A percentile compares a stretch with the other conserved stretches of the same genome.
Conservation (phyloP, 768 basidiomycete species). For the Termitomyces sp. region DNA sequence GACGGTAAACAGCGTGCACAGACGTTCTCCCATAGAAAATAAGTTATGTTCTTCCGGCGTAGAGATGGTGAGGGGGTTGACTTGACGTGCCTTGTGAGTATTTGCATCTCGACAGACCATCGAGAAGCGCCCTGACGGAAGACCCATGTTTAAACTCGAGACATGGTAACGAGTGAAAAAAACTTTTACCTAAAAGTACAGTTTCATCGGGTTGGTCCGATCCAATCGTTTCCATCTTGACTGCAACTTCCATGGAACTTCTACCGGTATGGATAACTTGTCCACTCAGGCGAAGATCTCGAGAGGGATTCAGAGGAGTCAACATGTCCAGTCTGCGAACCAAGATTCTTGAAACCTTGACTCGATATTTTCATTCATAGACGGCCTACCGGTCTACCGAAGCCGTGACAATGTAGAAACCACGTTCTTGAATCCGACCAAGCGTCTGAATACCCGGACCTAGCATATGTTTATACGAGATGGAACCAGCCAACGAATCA, state of each 20-base stretch:
- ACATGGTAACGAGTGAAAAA: neutral
- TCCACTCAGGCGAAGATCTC: constrained; percentile 72
- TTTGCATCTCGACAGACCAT: constrained; percentile 81
- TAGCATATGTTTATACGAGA: constrained; percentile 80
- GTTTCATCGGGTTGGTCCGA: constrained; percentile 49
- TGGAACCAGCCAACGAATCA: constrained; percentile 82
- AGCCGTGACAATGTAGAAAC: constrained; percentile 83
- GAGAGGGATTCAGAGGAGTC: constrained; percentile 49
- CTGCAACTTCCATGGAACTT: constrained; percentile 82
- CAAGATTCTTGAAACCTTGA: neutral
- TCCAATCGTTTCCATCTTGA: constrained; percentile 73
- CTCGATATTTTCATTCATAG: neutral
- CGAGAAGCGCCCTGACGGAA: constrained; percentile 70
- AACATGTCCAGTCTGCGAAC: constrained; percentile 61
- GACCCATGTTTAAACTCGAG: neutral
- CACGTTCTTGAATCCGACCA: constrained; percentile 54
- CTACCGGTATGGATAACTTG: constrained; percentile 77
- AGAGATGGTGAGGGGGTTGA: constrained; percentile 58
- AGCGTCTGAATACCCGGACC: constrained; percentile 57
- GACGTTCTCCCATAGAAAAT: constrained; percentile 66
- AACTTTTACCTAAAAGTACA: constrained; percentile 57
- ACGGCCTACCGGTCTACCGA: constrained; percentile 66
- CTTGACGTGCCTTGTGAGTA: constrained; percentile 59
- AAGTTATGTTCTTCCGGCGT: constrained; percentile 63
- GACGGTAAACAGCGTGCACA: constrained; percentile 14